Evolutionary conservation across 257 asterid genomes (phyloP).

Genomic region (Cinchona pubescens): DNA sequence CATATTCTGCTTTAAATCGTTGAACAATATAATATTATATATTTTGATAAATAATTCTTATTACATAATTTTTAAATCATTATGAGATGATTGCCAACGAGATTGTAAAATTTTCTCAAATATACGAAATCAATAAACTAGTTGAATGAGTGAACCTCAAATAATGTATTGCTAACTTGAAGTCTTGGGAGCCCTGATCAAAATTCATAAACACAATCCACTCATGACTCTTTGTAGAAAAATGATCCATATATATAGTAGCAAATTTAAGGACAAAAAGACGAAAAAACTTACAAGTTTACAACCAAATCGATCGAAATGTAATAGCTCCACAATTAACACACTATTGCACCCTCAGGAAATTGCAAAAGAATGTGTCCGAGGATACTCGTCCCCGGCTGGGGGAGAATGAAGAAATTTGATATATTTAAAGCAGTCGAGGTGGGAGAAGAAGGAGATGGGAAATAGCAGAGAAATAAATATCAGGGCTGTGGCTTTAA

Average conservation of each 20-base stretch:
- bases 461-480: constrained; percentile 4
- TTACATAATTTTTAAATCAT: too few species aligned
- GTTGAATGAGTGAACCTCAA: constrained; percentile 3
- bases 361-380: neutral
- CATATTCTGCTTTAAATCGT: too few species aligned
- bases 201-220: neutral
- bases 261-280: neutral
- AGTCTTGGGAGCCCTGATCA: neutral
- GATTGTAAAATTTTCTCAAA: too few species aligned
- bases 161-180: neutral
- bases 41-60: too few species aligned
- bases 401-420: neutral
- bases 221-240: neutral
- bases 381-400: neutral
- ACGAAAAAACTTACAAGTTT: neutral
- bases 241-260: neutral
- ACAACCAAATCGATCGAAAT: constrained; percentile 3
- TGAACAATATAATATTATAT: too few species aligned
- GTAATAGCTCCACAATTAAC: constrained; percentile 3
- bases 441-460: neutral
- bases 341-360: neutral
- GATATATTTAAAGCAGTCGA: neutral
- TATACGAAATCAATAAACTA: neutral
- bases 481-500: constrained; percentile 20
- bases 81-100: too few species aligned